A percentile compares a stretch with the other conserved stretches of the same genome.
Evolutionary conservation across 2,329 filamentous ascomycete genomes (phyloP).

Genomic region (Epicoccum nigrum): DNA sequence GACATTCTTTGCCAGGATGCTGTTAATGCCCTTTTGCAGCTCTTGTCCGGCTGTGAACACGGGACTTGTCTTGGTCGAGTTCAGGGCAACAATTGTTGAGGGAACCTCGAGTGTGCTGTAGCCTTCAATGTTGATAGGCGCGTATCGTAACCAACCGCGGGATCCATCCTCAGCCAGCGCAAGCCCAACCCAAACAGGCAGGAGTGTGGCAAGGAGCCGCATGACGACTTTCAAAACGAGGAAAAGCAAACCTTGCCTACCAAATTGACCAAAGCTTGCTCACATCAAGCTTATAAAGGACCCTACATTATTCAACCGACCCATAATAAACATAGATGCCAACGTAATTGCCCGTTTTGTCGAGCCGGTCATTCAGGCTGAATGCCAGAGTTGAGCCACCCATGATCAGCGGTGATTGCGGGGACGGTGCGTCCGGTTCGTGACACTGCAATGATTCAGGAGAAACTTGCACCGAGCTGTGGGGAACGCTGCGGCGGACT

Average conservation of each 20-base stretch:
- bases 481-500: neutral
- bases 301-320: neutral
- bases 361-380: conserved; percentile 1
- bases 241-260: no score
- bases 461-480: conserved; percentile 2
- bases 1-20: conserved; percentile 61
- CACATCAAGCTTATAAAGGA: neutral
- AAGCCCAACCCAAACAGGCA: neutral
- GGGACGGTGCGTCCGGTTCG: neutral
- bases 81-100: conserved; percentile 59
- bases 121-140: conserved; percentile 54
- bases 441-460: neutral
- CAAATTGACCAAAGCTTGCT: neutral
- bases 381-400: neutral
- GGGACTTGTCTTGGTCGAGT: conserved; percentile 60
- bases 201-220: conserved; percentile 10
- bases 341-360: neutral
- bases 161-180: conserved; percentile 63
- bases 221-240: conserved; percentile 2
- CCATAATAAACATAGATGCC: neutral
- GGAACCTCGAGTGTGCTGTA: conserved; percentile 54
- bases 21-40: conserved; percentile 61
- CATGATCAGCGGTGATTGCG: neutral
- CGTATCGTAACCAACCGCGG: conserved; percentile 69
- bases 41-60: conserved; percentile 66